Conservation (phyloP, 257 asterid species). For the Schizonepeta tenuifolia region DNA sequence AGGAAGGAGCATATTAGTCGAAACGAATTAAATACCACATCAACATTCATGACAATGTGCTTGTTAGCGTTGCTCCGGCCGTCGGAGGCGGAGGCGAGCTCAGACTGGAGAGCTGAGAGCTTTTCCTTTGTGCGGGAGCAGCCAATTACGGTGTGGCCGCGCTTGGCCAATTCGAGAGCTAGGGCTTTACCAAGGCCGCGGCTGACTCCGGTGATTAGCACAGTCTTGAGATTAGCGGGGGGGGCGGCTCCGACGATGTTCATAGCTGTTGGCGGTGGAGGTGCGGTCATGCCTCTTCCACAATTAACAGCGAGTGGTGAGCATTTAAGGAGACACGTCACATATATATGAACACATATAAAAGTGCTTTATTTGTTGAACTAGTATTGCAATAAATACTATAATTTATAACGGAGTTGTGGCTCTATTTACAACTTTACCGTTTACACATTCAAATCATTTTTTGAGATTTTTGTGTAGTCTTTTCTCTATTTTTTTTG, state of each 20-base stretch:
- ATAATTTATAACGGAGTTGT: too few species aligned
- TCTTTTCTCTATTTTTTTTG: too few species aligned
- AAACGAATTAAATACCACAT: constrained; percentile 68
- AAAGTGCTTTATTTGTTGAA: not conserved
- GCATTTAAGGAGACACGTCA: not conserved
- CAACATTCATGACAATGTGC: constrained; percentile 75
- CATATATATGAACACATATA: not conserved
- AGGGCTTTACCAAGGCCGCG: constrained; percentile 94
- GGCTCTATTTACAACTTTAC: too few species aligned
- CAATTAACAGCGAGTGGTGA: not conserved
- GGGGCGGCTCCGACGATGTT: constrained; percentile 42
- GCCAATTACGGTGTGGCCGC: constrained; percentile 88
- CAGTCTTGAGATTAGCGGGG: constrained; percentile 48
- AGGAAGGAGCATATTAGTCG: constrained; percentile 1
- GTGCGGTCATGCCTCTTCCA: constrained; percentile 43
- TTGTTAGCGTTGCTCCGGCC: constrained; percentile 39
- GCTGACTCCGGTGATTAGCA: constrained; percentile 86
- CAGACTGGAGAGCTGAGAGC: constrained; percentile 70
- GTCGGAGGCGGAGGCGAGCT: constrained; percentile 60
- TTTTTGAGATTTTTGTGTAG: too few species aligned
- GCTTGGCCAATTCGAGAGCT: constrained; percentile 83
- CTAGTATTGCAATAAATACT: too few species aligned
- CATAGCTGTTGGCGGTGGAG: constrained; percentile 45
- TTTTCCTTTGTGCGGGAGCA: constrained; percentile 87
- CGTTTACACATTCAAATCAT: too few species aligned